These are phyloP conservation scores for Populus hybrid DNA, from an alignment of 441 rosid species.

Conservation along the genomic window DNA sequence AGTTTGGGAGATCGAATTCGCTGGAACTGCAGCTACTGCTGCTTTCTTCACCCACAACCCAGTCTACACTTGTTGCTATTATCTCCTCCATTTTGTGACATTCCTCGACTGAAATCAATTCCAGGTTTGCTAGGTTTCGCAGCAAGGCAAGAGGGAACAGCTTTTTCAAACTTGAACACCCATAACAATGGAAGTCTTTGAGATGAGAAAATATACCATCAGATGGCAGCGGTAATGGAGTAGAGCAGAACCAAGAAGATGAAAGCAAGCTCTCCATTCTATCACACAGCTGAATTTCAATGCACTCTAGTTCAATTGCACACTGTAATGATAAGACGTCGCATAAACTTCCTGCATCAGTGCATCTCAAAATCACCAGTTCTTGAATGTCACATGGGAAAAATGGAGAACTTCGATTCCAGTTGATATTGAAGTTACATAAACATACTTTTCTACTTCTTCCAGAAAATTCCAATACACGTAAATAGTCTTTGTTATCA, in stretches of 20 bases:
- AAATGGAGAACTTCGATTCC: not conserved
- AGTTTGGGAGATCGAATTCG: constrained; percentile 13
- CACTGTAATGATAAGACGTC: not conserved
- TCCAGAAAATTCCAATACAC: not conserved
- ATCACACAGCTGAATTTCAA: not conserved
- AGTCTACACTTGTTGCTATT: too few relatives aligned
- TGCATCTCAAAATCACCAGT: not conserved
- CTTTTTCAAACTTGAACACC: too few relatives aligned
- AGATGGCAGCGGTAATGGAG: too few relatives aligned
- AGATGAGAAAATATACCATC: too few relatives aligned
- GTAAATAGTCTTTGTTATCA: not conserved
- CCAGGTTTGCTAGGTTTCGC: too few relatives aligned
- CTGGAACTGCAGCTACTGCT: not conserved
- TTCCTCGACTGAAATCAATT: too few relatives aligned
- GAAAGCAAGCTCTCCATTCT: not conserved
- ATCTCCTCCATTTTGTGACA: too few relatives aligned
- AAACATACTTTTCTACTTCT: not conserved
- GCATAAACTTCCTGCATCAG: not conserved
- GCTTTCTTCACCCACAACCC: too few relatives aligned
- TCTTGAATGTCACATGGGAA: not conserved
- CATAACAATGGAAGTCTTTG: too few relatives aligned
- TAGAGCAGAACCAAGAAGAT: too few relatives aligned
- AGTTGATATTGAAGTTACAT: not conserved
- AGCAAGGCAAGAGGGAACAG: too few relatives aligned
- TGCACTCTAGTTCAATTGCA: not conserved